These are phyloP conservation scores for Dactylis glomerata DNA, from an alignment of 176 grass and related monocot genomes.

Conservation along the genomic window DNA sequence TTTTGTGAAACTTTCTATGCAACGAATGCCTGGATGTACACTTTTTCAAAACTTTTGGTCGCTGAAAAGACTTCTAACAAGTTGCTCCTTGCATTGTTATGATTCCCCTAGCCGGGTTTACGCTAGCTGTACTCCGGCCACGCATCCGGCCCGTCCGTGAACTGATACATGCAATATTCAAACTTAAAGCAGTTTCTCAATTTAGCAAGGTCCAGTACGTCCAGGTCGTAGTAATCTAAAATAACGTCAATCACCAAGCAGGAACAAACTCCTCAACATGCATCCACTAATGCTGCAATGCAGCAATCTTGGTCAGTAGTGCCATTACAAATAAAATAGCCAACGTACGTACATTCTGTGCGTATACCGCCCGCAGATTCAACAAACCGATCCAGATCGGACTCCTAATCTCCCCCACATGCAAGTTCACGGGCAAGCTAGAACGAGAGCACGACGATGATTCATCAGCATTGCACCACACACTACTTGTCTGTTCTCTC, in stretches of 20 bases:
- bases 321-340: background rate
- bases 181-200: background rate
- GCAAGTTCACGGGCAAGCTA: background rate
- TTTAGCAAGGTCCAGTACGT: background rate
- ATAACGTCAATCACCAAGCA: slow-evolving; percentile 5
- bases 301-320: slow-evolving; percentile 23
- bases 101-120: background rate
- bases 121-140: background rate
- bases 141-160: background rate
- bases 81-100: background rate
- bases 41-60: no score
- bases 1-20: no score
- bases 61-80: background rate
- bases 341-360: background rate
- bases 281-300: background rate
- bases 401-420: background rate
- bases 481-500: background rate
- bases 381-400: background rate
- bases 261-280: background rate
- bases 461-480: background rate
- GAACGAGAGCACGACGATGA: background rate
- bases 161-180: background rate
- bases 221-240: slow-evolving; percentile 15
- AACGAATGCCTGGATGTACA: no score
- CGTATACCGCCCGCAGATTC: background rate